Conservation (phyloP, 805 yeast genomes). For the Candida ovalis region DNA sequence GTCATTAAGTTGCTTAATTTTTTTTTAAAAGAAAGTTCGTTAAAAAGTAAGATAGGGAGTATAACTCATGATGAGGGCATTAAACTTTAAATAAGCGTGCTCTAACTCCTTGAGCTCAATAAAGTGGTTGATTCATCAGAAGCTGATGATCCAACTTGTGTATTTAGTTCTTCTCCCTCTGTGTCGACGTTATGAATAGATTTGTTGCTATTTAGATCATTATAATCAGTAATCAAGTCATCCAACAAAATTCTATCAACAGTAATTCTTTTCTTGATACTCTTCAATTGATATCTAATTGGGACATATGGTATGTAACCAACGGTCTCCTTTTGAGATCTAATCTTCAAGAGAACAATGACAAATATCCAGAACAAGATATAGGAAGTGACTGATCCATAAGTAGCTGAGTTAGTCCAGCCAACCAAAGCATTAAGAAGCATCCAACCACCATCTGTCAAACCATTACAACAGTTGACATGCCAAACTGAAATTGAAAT, state of each 20-base stretch:
- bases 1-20: no score
- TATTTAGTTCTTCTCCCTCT: background rate
- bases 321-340: slow-evolving; percentile 45
- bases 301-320: slow-evolving; percentile 66
- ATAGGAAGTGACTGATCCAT: slow-evolving; percentile 77
- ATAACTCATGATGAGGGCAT: background rate
- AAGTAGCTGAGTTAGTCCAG: slow-evolving; percentile 93
- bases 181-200: slow-evolving; percentile 4
- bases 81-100: background rate
- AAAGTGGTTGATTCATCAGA: slow-evolving; percentile 8
- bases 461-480: slow-evolving; percentile 91
- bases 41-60: no score
- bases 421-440: slow-evolving; percentile 83
- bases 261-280: slow-evolving; percentile 41
- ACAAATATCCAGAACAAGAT: slow-evolving; percentile 63
- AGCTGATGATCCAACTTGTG: background rate
- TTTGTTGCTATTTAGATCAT: slow-evolving; percentile 21
- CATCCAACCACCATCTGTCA: slow-evolving; percentile 93
- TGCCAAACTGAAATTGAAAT: slow-evolving; percentile 82
- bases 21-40: no score
- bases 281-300: slow-evolving; percentile 51
- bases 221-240: slow-evolving; percentile 21
- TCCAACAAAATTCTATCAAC: slow-evolving; percentile 23
- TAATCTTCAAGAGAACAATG: slow-evolving; percentile 40
- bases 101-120: slow-evolving; percentile 1